Conservation (phyloP, 2,329 filamentous ascomycete species). For the Teratosphaeria gauchensis region DNA sequence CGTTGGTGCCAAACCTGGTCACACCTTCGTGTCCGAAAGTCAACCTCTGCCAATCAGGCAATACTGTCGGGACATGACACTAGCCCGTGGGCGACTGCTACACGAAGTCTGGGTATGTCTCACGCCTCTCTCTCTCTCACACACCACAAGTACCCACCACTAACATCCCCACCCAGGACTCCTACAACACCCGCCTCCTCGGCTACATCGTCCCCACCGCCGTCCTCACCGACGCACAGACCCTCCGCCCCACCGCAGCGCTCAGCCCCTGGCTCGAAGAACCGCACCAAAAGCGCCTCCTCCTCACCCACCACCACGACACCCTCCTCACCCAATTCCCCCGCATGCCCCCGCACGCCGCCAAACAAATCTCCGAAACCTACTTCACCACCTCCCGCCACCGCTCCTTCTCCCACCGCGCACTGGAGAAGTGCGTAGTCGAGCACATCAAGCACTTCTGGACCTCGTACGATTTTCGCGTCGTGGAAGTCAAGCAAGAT, state of each 20-base stretch:
- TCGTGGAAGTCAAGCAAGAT: not conserved
- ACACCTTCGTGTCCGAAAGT: not conserved
- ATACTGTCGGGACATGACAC: slow-evolving; percentile 1
- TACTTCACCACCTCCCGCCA: not conserved
- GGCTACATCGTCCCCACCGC: not conserved
- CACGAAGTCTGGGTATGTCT: slow-evolving; percentile 2
- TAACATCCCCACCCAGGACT: not conserved
- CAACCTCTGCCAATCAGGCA: not conserved
- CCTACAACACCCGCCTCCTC: not conserved
- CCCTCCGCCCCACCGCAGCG: not conserved
- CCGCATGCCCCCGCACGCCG: not conserved
- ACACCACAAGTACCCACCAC: not conserved
- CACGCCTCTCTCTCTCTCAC: not conserved
- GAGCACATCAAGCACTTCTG: not conserved
- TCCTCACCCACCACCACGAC: not conserved
- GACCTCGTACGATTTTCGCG: not conserved
- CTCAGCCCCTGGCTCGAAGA: not conserved
- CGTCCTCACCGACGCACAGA: not conserved
- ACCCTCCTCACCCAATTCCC: not conserved
- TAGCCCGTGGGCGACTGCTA: not conserved
- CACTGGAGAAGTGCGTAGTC: not conserved
- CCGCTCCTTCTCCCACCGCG: not conserved
- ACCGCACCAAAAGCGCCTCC: not conserved
- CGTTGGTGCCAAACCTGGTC: not conserved
- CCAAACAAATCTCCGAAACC: not conserved